These are phyloP conservation scores for Teunomyces pallodes DNA, from an alignment of 805 yeast species.

Conservation along the genomic window DNA sequence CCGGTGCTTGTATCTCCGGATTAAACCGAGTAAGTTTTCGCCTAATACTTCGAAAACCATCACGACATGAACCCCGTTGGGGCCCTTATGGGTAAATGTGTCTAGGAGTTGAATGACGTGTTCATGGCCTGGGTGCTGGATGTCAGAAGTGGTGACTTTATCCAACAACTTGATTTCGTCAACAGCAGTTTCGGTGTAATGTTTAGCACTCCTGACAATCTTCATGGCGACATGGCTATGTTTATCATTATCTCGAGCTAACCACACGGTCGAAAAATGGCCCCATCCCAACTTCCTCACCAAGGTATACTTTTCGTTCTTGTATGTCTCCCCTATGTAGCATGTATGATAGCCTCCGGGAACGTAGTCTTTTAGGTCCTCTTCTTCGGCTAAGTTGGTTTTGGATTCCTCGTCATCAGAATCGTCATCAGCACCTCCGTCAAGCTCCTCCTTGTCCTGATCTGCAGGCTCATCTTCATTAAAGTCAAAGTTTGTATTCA, in stretches of 20 bases:
- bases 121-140: slow-evolving; percentile 74
- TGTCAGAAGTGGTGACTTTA: slow-evolving; percentile 59
- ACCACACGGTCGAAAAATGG: slow-evolving; percentile 94
- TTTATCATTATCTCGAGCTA: slow-evolving; percentile 60
- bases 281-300: slow-evolving; percentile 98
- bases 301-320: slow-evolving; percentile 69
- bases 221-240: slow-evolving; percentile 87
- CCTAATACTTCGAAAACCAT: slow-evolving; percentile 98
- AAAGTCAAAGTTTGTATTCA: slow-evolving; percentile 34
- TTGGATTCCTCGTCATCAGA: slow-evolving; percentile 15
- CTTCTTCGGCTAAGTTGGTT: slow-evolving; percentile 62
- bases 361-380: slow-evolving; percentile 78
- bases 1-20: slow-evolving; percentile 71
- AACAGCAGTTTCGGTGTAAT: slow-evolving; percentile 89
- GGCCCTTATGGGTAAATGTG: slow-evolving; percentile 81
- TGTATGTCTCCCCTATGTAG: slow-evolving; percentile 78
- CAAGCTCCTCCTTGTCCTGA: slow-evolving; percentile 6
- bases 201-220: slow-evolving; percentile 85
- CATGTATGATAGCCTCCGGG: slow-evolving; percentile 98
- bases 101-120: slow-evolving; percentile 81
- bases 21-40: slow-evolving; percentile 83
- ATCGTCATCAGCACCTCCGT: slow-evolving; percentile 9
- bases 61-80: slow-evolving; percentile 88
- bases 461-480: slow-evolving; percentile 5
- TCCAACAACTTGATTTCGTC: slow-evolving; percentile 86